Base-by-base conservation (phyloP, 2,329 filamentous ascomycete species). In the Sclerotinia trifoliorum region DNA sequence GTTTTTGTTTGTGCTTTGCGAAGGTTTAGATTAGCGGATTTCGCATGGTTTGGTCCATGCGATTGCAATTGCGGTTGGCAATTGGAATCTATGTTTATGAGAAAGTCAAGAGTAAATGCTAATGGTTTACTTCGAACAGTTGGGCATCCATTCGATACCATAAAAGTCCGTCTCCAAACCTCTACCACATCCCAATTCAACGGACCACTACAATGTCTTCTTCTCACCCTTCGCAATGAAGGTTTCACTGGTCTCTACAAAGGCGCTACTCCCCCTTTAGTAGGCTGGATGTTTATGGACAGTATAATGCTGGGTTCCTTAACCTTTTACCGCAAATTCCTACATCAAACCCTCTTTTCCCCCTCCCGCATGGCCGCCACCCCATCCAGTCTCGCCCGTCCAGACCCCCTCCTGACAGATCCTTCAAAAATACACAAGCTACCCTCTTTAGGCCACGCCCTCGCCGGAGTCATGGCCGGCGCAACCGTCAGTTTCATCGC, bases 211-310 rank as follows among this genome's bases (percentile, higher is more conserved):
- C 89, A 97, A 79, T 98, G 95, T 77, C 82, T 97, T 13, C 79
- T 91, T 67, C 90, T 94, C 78, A 99, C 95, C 13, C 73, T 98
- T 39, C 87, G 90, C 70, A 90, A 93, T 77, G 95, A 99, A 80
- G 94, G 94, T 60, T 80, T 96, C 58, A 81, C 84, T 63, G 95
- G 93, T 3, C 83, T 99, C 54, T 99, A 98, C 85, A 99, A 98
- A 81, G 94, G 94, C 75, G 93, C 93, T 15, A 92, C 91, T 39
- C 94, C 94, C 67, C 95, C 95, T 65, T 83, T 98, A 61, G 88
- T 97, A 64, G 95, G 95, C 74, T 98, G 95, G 95, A 97, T 98
- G 91, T 92, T 96, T 76, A 98, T 98, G 94, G 95, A 99, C 81
- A 85, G 82, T 54, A 78, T 89, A 69, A 97, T 98, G 94, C 86